Percentiles rank a stretch among this genome's conserved stretches.
These are phyloP conservation scores for Conidiobolus incongruus DNA, from an alignment of 371 early-diverging fungal genomes.

Conservation along the genomic window DNA sequence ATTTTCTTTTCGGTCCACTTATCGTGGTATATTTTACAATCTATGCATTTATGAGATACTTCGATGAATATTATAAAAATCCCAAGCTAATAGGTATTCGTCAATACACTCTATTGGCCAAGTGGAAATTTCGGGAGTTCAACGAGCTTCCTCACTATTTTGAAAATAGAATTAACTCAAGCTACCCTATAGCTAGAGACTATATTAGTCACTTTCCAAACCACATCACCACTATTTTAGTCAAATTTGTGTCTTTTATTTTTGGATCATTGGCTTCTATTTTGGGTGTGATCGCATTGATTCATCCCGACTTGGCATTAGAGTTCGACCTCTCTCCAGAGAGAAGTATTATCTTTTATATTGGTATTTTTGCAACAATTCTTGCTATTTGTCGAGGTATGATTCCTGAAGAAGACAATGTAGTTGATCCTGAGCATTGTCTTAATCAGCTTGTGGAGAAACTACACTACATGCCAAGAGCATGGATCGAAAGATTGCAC, in stretches of 20 bases:
- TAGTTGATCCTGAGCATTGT: slow-evolving; percentile 55
- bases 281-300: slow-evolving; percentile 49
- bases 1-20: slow-evolving; percentile 68
- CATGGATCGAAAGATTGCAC: slow-evolving; percentile 68
- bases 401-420: slow-evolving; percentile 58
- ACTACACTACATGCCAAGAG: slow-evolving; percentile 73
- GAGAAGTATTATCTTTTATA: slow-evolving; percentile 70
- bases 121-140: slow-evolving; percentile 87
- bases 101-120: slow-evolving; percentile 62
- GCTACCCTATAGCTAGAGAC: slow-evolving; percentile 41
- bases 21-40: slow-evolving; percentile 58
- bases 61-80: slow-evolving; percentile 77
- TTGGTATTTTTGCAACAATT: slow-evolving; percentile 69
- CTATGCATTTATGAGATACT: slow-evolving; percentile 80
- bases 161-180: slow-evolving; percentile 40
- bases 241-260: slow-evolving; percentile 72
- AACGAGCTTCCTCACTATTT: slow-evolving; percentile 90
- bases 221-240: slow-evolving; percentile 45
- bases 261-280: slow-evolving; percentile 77
- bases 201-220: slow-evolving; percentile 84
- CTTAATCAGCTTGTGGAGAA: slow-evolving; percentile 56
- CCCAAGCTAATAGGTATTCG: slow-evolving; percentile 64
- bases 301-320: slow-evolving; percentile 69
- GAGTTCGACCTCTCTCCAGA: slow-evolving; percentile 76
- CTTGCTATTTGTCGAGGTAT: slow-evolving; percentile 62